Percentiles rank a stretch among this genome's conserved stretches.
Conservation (phyloP, 2,329 filamentous ascomycete species). For the Gliomastix tumulicola region DNA sequence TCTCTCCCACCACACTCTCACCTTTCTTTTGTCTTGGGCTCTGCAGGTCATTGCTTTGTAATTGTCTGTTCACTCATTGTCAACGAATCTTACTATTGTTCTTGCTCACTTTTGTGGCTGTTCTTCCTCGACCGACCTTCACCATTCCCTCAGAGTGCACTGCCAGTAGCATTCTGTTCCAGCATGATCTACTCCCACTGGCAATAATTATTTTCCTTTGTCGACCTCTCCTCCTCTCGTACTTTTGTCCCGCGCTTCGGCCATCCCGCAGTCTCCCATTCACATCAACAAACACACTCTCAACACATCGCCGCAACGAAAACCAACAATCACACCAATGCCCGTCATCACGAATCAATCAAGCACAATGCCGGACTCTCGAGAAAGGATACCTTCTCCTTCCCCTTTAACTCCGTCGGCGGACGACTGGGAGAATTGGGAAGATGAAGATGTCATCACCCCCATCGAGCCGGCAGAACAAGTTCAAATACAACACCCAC, state of each 20-base stretch:
- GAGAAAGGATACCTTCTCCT: slow-evolving; percentile 10
- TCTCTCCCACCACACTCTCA: too few relatives aligned
- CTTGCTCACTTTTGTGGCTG: too few relatives aligned
- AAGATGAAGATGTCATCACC: slow-evolving; percentile 37
- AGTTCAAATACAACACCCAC: slow-evolving; percentile 16
- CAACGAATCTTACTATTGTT: too few relatives aligned
- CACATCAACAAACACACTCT: slow-evolving; percentile 8
- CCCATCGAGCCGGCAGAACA: slow-evolving; percentile 30
- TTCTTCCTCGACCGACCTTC: too few relatives aligned
- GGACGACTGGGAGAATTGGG: slow-evolving; percentile 49
- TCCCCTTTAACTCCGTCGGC: slow-evolving; percentile 7
- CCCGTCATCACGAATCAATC: not conserved
- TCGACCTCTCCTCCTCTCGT: too few relatives aligned
- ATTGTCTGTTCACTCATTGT: too few relatives aligned
- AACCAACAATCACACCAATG: slow-evolving; percentile 2
- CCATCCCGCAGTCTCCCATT: not conserved
- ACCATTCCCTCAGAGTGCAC: too few relatives aligned
- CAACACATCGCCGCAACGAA: slow-evolving; percentile 1
- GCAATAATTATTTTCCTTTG: too few relatives aligned
- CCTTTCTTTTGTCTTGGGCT: too few relatives aligned
- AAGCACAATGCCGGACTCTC: slow-evolving; percentile 9
- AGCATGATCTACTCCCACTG: too few relatives aligned
- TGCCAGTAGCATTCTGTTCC: too few relatives aligned
- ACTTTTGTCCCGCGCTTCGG: not conserved
- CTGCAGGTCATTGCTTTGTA: too few relatives aligned